Conservation (phyloP, 495 filamentous ascomycete genomes). For the Durotheca rogersii region DNA sequence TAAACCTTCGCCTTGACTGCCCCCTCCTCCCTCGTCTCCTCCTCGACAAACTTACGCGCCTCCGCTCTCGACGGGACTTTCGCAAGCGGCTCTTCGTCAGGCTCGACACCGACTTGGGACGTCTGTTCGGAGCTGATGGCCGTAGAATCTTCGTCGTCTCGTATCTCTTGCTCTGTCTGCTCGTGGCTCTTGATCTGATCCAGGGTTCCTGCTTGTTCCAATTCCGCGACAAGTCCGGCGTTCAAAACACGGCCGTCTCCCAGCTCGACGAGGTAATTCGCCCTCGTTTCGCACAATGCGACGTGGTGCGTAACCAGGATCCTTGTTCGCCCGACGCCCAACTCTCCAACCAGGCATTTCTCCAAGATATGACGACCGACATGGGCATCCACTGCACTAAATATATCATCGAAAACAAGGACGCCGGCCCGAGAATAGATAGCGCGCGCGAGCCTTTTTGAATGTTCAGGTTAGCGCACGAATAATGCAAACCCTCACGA, state of each 20-base stretch:
- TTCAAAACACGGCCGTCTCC: slow-evolving; percentile 65
- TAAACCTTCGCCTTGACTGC: slow-evolving; percentile 65
- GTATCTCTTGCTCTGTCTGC: slow-evolving; percentile 45
- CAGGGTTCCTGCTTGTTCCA: slow-evolving; percentile 56
- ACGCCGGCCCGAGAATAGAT: slow-evolving; percentile 79
- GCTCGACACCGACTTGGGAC: slow-evolving; percentile 31
- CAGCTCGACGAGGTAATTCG: slow-evolving; percentile 69
- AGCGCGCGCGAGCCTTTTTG: slow-evolving; percentile 62
- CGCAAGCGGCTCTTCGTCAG: slow-evolving; percentile 39
- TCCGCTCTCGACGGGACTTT: slow-evolving; percentile 45
- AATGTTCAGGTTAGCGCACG: neutral
- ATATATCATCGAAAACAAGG: slow-evolving; percentile 81
- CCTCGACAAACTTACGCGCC: slow-evolving; percentile 68
- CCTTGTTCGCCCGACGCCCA: slow-evolving; percentile 69
- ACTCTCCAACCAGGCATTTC: slow-evolving; percentile 66
- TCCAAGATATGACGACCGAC: slow-evolving; percentile 78
- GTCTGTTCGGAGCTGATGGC: slow-evolving; percentile 49
- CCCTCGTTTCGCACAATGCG: slow-evolving; percentile 65
- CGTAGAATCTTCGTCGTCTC: slow-evolving; percentile 47
- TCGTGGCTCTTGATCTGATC: slow-evolving; percentile 61
- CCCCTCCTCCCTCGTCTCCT: slow-evolving; percentile 68
- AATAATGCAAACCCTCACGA: neutral
- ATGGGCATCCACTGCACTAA: slow-evolving; percentile 72
- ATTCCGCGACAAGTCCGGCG: slow-evolving; percentile 59
- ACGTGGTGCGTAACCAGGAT: slow-evolving; percentile 84